A percentile compares a stretch with the other conserved stretches of the same genome.
Evolutionary conservation across 2,329 filamentous ascomycete species (phyloP).

Genomic region (Clathrospora elynae): DNA sequence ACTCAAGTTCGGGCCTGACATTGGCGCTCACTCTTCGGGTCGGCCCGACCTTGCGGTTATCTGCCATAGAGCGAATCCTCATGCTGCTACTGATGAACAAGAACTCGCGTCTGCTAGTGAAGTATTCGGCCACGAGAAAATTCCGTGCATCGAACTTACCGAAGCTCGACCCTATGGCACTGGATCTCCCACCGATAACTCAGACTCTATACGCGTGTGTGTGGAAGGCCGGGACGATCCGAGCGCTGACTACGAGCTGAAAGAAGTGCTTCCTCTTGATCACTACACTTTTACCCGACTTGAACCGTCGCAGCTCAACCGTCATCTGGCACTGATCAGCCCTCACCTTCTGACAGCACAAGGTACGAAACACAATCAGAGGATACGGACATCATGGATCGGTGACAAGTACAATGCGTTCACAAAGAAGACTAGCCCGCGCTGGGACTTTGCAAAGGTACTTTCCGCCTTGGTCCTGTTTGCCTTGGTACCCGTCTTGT

Average conservation of each 20-base stretch:
- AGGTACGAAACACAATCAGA: slow-evolving; percentile 3
- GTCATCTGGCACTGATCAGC: slow-evolving; percentile 45
- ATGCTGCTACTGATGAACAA: slow-evolving; percentile 19
- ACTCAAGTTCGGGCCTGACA: slow-evolving; percentile 25
- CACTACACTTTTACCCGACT: slow-evolving; percentile 41
- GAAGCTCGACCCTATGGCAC: slow-evolving; percentile 34
- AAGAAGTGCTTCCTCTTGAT: slow-evolving; percentile 43
- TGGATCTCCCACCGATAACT: slow-evolving; percentile 25
- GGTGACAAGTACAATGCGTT: slow-evolving; percentile 10
- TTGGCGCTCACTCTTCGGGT: slow-evolving; percentile 5
- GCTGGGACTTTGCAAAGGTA: slow-evolving; percentile 9
- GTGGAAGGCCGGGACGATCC: slow-evolving; percentile 38
- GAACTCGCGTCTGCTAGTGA: slow-evolving; percentile 30
- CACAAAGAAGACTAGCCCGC: slow-evolving; percentile 12
- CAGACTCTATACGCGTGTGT: slow-evolving; percentile 34
- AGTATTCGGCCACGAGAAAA: slow-evolving; percentile 28
- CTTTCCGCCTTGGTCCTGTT: slow-evolving; percentile 22
- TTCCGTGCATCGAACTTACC: slow-evolving; percentile 42
- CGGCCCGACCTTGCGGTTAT: slow-evolving; percentile 42
- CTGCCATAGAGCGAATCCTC: slow-evolving; percentile 30
- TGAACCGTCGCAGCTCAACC: slow-evolving; percentile 45
- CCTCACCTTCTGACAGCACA: slow-evolving; percentile 23
- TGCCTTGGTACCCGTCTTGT: slow-evolving; percentile 22
- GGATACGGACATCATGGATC: slow-evolving; percentile 6
- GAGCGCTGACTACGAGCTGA: slow-evolving; percentile 29